Base-by-base conservation (phyloP, 164 flowering plant genomes). In the Nelumbo lutea region DNA sequence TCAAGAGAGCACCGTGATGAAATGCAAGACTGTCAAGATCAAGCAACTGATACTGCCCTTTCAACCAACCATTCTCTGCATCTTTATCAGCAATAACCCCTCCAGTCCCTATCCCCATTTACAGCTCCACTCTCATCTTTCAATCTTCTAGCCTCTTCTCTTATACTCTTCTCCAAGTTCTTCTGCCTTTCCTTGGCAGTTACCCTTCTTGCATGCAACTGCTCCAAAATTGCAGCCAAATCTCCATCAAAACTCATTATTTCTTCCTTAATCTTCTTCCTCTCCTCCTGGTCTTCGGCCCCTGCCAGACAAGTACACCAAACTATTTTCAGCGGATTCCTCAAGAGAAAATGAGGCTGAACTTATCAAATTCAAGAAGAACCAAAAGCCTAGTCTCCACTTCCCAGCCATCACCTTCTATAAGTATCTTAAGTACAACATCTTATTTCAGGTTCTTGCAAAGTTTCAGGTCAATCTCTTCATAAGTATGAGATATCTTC, bases 1-100 rank as follows among this genome's bases (percentile, higher is more conserved):
- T 89, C 69, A 90, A 71, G 70, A 90, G 87, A 65, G 96, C 89
- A 73, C 97, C 96, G 73, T 96, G 90, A 5, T 86, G 78, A 77
- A 88, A 90, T 1, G 96, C 80, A 72, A 95, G 72, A 80, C 59
- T 75, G 38, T 88, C 94, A 58, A 88, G 85, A 76, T 88, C 94
- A 59, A 88, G 86, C 68, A 84, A 61, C 74, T 88, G 87, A 6
- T 80, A 77, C 70, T 86, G 87, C 45, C 87, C 89, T 50, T 78
- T 77, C 75, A 85, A 60, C 89, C 90, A 82, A 66, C 86, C 84
- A 72, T 77, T 70, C 38, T 88, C 93, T 42, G 55, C 2, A 13
- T 1, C 55, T 7, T 13, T 4, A 51, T 51, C 55, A 51, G 67
- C 76, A 51, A 69, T 27, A 55, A 1, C 75, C 86, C 56, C 87